Evolutionary conservation across 305 asterid genomes (phyloP).

Genomic region (Stenogyne calaminthoides): DNA sequence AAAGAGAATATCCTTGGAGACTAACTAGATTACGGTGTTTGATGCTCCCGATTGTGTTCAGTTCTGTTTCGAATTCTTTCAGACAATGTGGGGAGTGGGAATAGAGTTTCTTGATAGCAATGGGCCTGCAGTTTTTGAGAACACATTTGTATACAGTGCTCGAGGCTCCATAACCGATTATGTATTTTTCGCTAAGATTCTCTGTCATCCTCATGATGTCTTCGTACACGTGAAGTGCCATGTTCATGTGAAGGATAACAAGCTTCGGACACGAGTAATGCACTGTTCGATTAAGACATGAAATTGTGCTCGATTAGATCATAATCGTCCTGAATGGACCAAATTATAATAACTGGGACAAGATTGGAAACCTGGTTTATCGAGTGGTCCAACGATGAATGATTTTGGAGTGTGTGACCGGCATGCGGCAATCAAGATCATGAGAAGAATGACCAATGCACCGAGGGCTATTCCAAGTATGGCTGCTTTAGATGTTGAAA

Average conservation of each 20-base stretch:
- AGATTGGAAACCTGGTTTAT: constrained; percentile 45
- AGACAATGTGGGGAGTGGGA: constrained; percentile 79
- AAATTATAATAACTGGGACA: background rate
- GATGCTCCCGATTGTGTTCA: constrained; percentile 88
- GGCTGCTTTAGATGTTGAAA: constrained; percentile 82
- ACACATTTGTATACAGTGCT: constrained; percentile 96
- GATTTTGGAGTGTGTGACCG: constrained; percentile 55
- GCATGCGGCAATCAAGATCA: constrained; percentile 49
- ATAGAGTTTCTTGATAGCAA: constrained; percentile 91
- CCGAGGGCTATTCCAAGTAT: constrained; percentile 97
- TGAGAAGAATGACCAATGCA: constrained; percentile 72
- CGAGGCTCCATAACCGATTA: constrained; percentile 92
- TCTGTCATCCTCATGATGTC: constrained; percentile 99
- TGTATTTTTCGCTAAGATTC: constrained; percentile 86
- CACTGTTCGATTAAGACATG: constrained; percentile 24
- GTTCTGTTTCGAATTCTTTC: constrained; percentile 92
- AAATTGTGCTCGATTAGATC: background rate
- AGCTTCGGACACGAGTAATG: constrained; percentile 57
- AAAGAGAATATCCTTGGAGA: constrained; percentile 93
- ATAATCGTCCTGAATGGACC: background rate
- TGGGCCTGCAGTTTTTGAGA: constrained; percentile 89
- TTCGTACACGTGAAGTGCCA: constrained; percentile 96
- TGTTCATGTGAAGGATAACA: constrained; percentile 95
- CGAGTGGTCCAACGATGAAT: constrained; percentile 39
- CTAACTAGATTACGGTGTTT: constrained; percentile 93